phyloP scores from a whole-genome alignment of 768 basidiomycete genomes.

The Rhizopogon salebrosus region DNA sequence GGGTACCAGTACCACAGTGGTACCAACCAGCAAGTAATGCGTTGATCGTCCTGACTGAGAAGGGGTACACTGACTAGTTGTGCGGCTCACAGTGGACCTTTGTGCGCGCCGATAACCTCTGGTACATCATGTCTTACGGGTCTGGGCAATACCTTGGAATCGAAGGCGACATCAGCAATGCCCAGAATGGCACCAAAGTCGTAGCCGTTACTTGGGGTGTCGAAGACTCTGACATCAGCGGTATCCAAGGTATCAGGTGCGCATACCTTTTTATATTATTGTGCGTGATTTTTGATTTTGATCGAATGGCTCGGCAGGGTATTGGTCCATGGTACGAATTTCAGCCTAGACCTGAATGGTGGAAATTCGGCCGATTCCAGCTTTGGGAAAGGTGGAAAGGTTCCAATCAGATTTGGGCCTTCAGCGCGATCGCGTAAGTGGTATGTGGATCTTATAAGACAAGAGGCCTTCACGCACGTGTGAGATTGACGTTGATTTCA shows the following conservation, averaged over 20 bases:
- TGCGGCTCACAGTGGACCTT: slow-evolving; percentile 42
- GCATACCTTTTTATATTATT: slow-evolving; percentile 7
- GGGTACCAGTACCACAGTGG: slow-evolving; percentile 40
- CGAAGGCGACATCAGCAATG: slow-evolving; percentile 14
- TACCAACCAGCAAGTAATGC: slow-evolving; percentile 44
- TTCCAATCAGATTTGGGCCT: slow-evolving; percentile 50
- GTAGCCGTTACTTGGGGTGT: slow-evolving; percentile 46
- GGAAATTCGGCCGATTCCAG: slow-evolving; percentile 40
- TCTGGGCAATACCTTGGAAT: slow-evolving; percentile 38
- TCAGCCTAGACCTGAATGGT: slow-evolving; percentile 42
- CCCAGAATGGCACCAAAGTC: slow-evolving; percentile 35
- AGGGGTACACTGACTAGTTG: not conserved
- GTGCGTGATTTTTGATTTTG: not conserved
- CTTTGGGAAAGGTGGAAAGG: slow-evolving; percentile 47
- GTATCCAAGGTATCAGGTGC: slow-evolving; percentile 38
- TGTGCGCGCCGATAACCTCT: slow-evolving; percentile 27
- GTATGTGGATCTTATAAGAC: not conserved
- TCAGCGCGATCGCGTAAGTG: slow-evolving; percentile 14
- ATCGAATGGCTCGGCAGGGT: slow-evolving; percentile 29
- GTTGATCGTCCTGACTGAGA: not conserved
- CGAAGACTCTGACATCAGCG: slow-evolving; percentile 36
- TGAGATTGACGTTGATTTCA: not conserved
- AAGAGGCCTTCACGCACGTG: no score
- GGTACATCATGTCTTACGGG: slow-evolving; percentile 37
- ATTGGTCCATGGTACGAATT: slow-evolving; percentile 36